These are phyloP conservation scores for Monilinia fructicola DNA, from an alignment of 2,329 filamentous ascomycete species.

Conservation along the genomic window DNA sequence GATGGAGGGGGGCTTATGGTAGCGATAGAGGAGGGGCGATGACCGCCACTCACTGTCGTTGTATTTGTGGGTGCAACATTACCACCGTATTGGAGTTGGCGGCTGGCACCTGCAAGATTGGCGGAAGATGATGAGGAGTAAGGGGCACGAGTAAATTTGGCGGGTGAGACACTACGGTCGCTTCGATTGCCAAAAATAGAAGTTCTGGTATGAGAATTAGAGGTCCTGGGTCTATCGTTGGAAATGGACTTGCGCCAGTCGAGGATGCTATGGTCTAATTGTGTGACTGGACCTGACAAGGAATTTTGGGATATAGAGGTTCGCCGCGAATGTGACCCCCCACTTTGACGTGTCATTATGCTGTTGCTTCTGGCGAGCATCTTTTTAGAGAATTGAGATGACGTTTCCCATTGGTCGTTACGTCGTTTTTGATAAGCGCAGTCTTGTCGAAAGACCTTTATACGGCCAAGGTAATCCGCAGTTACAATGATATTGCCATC, in stretches of 20 bases:
- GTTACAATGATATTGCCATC: constrained; percentile 91
- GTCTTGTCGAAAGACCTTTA: constrained; percentile 95
- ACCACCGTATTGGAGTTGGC: constrained; percentile 36
- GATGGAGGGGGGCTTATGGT: constrained; percentile 34
- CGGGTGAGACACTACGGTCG: constrained; percentile 56
- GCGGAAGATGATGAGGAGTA: constrained; percentile 30
- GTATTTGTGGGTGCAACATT: constrained; percentile 22
- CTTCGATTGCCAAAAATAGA: constrained; percentile 42
- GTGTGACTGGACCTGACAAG: constrained; percentile 35
- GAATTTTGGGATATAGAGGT: constrained; percentile 45
- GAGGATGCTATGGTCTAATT: constrained; percentile 76
- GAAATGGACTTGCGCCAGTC: constrained; percentile 77
- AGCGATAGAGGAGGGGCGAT: constrained; percentile 32
- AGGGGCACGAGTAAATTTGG: constrained; percentile 41
- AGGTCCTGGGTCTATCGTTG: constrained; percentile 47
- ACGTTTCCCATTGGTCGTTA: constrained; percentile 74
- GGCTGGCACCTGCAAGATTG: constrained; percentile 36
- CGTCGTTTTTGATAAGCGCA: constrained; percentile 72
- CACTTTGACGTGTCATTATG: constrained; percentile 51
- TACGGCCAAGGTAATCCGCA: constrained; percentile 80
- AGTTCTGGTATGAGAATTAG: constrained; percentile 9
- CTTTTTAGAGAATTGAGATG: constrained; percentile 66
- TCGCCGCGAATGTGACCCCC: constrained; percentile 44
- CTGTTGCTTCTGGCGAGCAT: constrained; percentile 38
- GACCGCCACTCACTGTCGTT: constrained; percentile 7